Evolutionary conservation across 1,284 basidiomycete genomes (phyloP).

Genomic region (Anthracocystis setariae): DNA sequence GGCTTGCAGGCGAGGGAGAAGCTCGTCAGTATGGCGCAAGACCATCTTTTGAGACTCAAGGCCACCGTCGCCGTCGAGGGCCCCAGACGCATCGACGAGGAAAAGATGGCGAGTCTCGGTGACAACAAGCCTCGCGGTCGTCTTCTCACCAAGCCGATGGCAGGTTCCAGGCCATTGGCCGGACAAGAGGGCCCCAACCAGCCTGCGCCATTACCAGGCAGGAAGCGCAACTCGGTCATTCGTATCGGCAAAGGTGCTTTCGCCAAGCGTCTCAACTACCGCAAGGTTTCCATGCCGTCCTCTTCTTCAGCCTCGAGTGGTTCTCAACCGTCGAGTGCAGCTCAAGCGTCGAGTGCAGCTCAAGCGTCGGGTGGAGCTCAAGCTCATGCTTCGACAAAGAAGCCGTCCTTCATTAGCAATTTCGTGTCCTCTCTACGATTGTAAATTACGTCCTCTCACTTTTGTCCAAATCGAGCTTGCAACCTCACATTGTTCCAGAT

Average conservation of each 20-base stretch:
- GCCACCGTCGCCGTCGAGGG: conserved; percentile 54
- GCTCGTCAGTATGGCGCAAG: conserved; percentile 48
- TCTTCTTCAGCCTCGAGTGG: conserved; percentile 6
- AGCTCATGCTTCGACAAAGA: neutral
- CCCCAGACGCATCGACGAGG: conserved; percentile 45
- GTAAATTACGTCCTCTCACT: conserved; percentile 25
- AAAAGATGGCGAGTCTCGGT: conserved; percentile 22
- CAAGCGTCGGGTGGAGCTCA: no score
- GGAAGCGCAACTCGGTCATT: conserved; percentile 57
- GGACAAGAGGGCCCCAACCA: conserved; percentile 34
- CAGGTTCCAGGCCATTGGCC: conserved; percentile 42
- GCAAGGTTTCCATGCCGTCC: conserved; percentile 34
- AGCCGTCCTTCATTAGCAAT: conserved; percentile 1
- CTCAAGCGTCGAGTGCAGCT: conserved; percentile 7
- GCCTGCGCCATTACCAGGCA: conserved; percentile 41
- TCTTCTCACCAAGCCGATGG: conserved; percentile 49
- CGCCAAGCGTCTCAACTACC: conserved; percentile 57
- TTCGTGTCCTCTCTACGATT: conserved; percentile 15
- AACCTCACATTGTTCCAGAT: neutral
- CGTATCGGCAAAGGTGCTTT: conserved; percentile 63
- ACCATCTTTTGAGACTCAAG: conserved; percentile 54
- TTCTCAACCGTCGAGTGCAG: conserved; percentile 4
- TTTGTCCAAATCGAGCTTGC: conserved; percentile 5
- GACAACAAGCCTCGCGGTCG: conserved; percentile 49
- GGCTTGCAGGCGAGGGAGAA: conserved; percentile 51